Base-by-base conservation (phyloP, 73 alveolate species). In the Paramecium bursaria region DNA sequence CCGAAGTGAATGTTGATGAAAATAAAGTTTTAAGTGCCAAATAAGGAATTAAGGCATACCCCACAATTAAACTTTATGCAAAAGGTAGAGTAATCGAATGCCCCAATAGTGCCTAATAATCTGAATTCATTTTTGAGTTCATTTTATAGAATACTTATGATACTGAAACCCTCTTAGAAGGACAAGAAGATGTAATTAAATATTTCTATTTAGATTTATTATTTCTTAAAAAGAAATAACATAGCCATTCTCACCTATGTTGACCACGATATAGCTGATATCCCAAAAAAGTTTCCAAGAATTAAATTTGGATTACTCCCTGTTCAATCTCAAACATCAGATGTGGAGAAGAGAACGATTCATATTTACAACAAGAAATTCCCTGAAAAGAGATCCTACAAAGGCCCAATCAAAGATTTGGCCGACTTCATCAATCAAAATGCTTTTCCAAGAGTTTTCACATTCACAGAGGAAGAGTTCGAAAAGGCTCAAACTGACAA, bases 381-480 rank as follows among this genome's bases (percentile, higher is more conserved):
- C 11, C 31, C 21, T 3, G 2, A 44, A 3, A 39, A 39, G 21
- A 1, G 17, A 5, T 17, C 33, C 44, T 67, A 35, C n/a, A 23
- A 67, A 39, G 82, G 82, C 4, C 60, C 33, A 14, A 1, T 19
- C 5, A 15, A 42, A 39, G 55, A 57, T 13, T 67, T 67, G 44
- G 17, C 2, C 17, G 53, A 67, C 33, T 67, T 42, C 42, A 42
- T 67, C 3, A 30, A 44, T 35, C 3, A 5, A 2, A 7, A 35
- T 39, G 82, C 50, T 1, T 67, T 4, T 67, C 60, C 60, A n/a
- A 21, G 21, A 3, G 48, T 67, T 2, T 67, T 67, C 44, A 30
- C 82, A 35, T 67, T 67, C 0, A 67, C 54, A 35, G 82, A 67
- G 23, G 57, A 67, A 67, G 82, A 67, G 22, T 67, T 67, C n/a